These are phyloP conservation scores for Chrysoporthe deuterocubensis DNA, from an alignment of 2,329 filamentous ascomycete species.

Conservation along the genomic window DNA sequence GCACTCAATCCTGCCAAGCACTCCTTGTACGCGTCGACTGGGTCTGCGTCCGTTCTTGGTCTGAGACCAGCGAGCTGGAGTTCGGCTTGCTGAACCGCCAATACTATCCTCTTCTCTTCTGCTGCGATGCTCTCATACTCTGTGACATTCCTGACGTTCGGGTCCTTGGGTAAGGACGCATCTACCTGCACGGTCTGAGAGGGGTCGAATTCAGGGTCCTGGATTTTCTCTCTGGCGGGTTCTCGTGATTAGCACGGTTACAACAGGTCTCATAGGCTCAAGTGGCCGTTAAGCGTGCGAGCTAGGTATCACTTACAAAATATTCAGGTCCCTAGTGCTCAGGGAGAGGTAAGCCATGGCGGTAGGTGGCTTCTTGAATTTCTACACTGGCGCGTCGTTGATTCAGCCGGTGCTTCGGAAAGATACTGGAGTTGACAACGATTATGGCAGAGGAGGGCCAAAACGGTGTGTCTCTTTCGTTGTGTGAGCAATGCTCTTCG, in stretches of 20 bases:
- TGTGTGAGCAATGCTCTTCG: background rate
- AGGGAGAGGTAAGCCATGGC: slow-evolving; percentile 55
- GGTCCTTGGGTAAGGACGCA: slow-evolving; percentile 58
- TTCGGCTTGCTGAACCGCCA: slow-evolving; percentile 59
- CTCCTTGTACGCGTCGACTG: slow-evolving; percentile 50
- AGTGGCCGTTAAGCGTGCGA: background rate
- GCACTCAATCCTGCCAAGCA: slow-evolving; percentile 55
- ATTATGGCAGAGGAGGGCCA: background rate
- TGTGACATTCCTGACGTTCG: slow-evolving; percentile 54
- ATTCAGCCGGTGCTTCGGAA: too few species aligned
- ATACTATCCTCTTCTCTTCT: slow-evolving; percentile 58
- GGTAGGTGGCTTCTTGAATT: background rate
- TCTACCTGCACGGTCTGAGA: slow-evolving; percentile 59
- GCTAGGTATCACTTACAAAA: slow-evolving; percentile 45
- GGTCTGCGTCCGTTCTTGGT: slow-evolving; percentile 42
- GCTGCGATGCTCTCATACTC: slow-evolving; percentile 56
- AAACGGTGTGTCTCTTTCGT: background rate
- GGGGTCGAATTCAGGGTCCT: slow-evolving; percentile 67
- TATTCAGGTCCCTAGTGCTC: slow-evolving; percentile 62
- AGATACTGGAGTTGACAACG: background rate
- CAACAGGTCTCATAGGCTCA: background rate
- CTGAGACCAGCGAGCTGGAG: slow-evolving; percentile 52
- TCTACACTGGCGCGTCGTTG: background rate
- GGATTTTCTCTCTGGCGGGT: slow-evolving; percentile 58
- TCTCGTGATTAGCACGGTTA: slow-evolving; percentile 10